Conservation (phyloP, 352 stramenopile species). For the Aphanomyces stellatus region DNA sequence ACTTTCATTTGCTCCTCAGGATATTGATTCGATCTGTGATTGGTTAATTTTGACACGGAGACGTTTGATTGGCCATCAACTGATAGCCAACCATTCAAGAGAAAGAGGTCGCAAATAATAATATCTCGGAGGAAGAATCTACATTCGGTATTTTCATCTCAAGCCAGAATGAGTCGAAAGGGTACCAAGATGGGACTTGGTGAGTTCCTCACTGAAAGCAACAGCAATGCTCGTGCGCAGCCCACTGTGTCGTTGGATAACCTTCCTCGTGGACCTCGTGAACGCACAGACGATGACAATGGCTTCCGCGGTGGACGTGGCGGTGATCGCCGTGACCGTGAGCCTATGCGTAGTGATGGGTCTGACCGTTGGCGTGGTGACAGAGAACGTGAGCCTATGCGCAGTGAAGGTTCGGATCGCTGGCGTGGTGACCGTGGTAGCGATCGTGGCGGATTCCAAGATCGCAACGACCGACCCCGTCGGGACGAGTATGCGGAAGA, state of each 20-base stretch:
- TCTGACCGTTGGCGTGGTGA: constrained; percentile 43
- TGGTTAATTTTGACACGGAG: background rate
- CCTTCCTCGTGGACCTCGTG: constrained; percentile 9
- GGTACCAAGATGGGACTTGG: constrained; percentile 12
- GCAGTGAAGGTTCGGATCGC: constrained; percentile 41
- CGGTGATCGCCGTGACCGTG: constrained; percentile 29
- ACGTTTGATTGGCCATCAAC: background rate
- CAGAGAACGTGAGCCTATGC: constrained; percentile 29
- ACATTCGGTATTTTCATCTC: background rate
- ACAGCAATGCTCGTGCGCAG: background rate
- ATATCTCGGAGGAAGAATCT: too few relatives aligned
- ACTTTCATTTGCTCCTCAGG: too few relatives aligned
- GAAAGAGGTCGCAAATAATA: background rate
- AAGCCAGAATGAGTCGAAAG: constrained; percentile 3
- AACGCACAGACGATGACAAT: constrained; percentile 35
- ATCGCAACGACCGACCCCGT: constrained; percentile 54
- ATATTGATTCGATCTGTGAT: too few relatives aligned
- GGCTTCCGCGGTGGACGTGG: constrained; percentile 39
- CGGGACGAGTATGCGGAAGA: constrained; percentile 43
- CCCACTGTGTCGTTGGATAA: background rate
- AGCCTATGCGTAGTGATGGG: constrained; percentile 35
- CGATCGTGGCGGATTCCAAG: constrained; percentile 24
- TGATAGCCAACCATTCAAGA: constrained; percentile 1
- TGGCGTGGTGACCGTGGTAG: constrained; percentile 32
- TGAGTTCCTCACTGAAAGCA: constrained; percentile 16